Evolutionary conservation across 2,329 filamentous ascomycete species (phyloP), one percentile per base, ranked within the genome.

Genomic region (Leptographium flavum): DNA sequence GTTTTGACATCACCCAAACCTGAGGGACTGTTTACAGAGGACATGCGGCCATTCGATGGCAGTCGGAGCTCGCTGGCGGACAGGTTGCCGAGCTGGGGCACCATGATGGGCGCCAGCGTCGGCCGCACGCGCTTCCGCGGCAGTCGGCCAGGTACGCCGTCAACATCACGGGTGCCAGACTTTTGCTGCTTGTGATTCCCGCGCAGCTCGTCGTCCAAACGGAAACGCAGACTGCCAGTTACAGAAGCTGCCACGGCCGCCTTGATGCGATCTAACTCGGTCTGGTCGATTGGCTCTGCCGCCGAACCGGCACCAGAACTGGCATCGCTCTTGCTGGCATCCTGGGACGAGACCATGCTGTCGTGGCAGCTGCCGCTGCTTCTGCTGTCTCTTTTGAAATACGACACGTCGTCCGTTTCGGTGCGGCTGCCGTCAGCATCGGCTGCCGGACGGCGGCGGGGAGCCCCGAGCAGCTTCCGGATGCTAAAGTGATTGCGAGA

Each of bases 181-280:
- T 30, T 28, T 14, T 33, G 17, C 17, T 8, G 30, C 28, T 42
- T 28, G 4, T 22, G 25, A 1, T 43, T 19, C 30, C 1, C n/a
- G 9, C 3, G 9, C 33, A 6, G 8, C 9, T 43, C 41, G 7
- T 35, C 43, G 23, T 22, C 45, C 27, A 44, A 32, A 6, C 48
- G 42, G 13, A 48, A 22, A 4, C 47, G 43, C 2, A 50, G 27
- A 19, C 28, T 52, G 39, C 21, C 32, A 0, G 43, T 32, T 0
- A 48, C 45, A 0, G 49, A 49, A 0, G 50, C 47, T 0, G 48
- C 48, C 22, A 73, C 76, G 2, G 63, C 66, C 50, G 64, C 65
- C 6, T 77, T 53, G n/a, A 79, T 70, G 39, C 59, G 56, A 5
- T 62, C 62, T 17, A 76, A 68, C 49, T 80, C 75, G 3, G 63